A percentile compares a stretch with the other conserved stretches of the same genome.
Conservation (phyloP, 2,329 filamentous ascomycete species). For the Botrytis paeoniae region DNA sequence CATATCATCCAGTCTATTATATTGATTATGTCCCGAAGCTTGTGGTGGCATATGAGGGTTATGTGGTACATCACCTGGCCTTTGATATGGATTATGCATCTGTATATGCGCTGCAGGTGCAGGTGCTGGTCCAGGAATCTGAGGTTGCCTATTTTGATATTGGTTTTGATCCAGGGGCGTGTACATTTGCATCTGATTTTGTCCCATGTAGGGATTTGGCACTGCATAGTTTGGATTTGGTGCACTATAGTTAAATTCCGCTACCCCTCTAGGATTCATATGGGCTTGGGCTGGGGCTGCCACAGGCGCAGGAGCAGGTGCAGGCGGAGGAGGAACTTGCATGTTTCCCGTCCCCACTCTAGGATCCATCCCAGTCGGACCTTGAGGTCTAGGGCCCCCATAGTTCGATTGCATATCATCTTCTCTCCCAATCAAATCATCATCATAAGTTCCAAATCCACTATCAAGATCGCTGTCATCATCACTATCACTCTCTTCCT, state of each 20-base stretch:
- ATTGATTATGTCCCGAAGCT: neutral
- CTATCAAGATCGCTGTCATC: slow-evolving; percentile 12
- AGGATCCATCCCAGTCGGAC: neutral
- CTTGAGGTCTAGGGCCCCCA: neutral
- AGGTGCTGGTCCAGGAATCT: neutral
- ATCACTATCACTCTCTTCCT: neutral
- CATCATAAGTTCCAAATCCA: slow-evolving; percentile 6
- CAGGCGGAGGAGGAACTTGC: neutral
- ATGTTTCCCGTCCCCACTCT: no score
- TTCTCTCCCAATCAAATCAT: neutral
- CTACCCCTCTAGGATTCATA: neutral
- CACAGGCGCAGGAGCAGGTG: neutral
- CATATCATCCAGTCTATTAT: neutral
- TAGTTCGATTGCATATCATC: neutral
- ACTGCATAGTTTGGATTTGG: neutral
- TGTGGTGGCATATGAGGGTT: neutral
- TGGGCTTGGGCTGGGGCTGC: neutral
- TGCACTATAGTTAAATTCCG: neutral
- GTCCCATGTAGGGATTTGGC: neutral
- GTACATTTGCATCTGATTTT: neutral
- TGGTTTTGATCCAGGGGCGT: neutral
- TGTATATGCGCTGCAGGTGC: neutral
- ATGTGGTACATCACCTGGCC: neutral
- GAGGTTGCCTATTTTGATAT: neutral
- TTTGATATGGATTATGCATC: neutral